phyloP scores from a whole-genome alignment of 2,329 filamentous ascomycete species.

The Aspergillus sp. region DNA sequence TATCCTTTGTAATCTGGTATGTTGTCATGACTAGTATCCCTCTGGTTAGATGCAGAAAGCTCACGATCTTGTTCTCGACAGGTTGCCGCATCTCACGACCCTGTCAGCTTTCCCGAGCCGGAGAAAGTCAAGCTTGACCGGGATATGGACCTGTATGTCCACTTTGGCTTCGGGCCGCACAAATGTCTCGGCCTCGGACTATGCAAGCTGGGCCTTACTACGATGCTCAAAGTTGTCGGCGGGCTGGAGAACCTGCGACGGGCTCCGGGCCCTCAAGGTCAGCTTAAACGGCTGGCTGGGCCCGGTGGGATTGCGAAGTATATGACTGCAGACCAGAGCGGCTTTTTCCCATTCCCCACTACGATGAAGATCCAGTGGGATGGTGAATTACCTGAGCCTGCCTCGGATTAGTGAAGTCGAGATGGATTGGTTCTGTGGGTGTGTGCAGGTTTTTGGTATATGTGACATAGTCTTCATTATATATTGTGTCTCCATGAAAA shows the following conservation, averaged over 20 bases:
- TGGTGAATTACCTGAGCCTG: constrained; percentile 30
- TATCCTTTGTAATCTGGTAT: constrained; percentile 38
- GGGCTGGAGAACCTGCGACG: constrained; percentile 42
- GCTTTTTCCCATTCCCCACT: constrained; percentile 43
- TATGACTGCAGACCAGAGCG: constrained; percentile 44
- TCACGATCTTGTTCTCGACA: constrained; percentile 8
- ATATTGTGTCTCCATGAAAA: too few relatives aligned
- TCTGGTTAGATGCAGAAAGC: background rate
- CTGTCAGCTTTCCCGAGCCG: constrained; percentile 38
- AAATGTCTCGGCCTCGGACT: constrained; percentile 55
- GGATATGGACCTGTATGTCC: constrained; percentile 62
- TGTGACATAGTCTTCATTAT: background rate
- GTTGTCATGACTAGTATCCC: constrained; percentile 5
- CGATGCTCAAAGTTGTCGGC: constrained; percentile 43
- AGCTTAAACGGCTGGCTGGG: constrained; percentile 39
- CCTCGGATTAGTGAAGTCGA: constrained; percentile 5
- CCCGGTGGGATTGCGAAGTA: constrained; percentile 43
- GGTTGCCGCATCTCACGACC: constrained; percentile 37
- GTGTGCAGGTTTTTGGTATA: background rate
- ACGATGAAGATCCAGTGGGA: constrained; percentile 48
- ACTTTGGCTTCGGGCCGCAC: constrained; percentile 64
- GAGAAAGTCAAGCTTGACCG: constrained; percentile 59
- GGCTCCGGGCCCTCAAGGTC: constrained; percentile 40
- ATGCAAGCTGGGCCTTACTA: constrained; percentile 33
- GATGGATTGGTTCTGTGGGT: background rate